Conservation (phyloP, 1,284 basidiomycete species). For the Puccinia brachypodii region DNA sequence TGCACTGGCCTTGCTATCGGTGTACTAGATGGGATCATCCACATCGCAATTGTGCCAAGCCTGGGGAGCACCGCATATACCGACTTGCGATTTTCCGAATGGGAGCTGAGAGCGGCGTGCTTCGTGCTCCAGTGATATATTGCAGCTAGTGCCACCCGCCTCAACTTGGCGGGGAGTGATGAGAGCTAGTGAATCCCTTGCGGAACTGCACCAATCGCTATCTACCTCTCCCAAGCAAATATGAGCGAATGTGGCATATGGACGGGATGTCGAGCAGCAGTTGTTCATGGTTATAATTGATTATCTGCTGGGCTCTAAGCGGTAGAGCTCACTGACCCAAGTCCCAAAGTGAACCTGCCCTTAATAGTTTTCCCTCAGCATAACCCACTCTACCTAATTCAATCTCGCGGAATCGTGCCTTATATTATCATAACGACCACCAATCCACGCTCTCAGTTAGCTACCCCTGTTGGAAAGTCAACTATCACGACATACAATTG, state of each 20-base stretch:
- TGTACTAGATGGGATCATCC: not conserved
- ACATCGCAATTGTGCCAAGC: not conserved
- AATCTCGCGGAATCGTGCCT: not conserved
- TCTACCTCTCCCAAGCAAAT: not conserved
- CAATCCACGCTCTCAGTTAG: not conserved
- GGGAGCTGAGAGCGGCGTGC: not conserved
- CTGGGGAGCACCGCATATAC: not conserved
- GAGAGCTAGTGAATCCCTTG: not conserved
- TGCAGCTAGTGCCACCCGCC: not conserved
- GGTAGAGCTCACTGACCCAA: not conserved
- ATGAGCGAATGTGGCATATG: not conserved
- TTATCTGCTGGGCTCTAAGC: not conserved
- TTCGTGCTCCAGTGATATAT: not conserved
- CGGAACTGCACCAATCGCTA: not conserved
- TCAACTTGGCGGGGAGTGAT: not conserved
- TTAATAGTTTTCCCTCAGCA: not conserved
- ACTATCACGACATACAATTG: not conserved
- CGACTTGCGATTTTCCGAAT: not conserved
- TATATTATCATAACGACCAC: not conserved
- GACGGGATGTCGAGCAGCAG: not conserved
- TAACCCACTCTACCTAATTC: not conserved
- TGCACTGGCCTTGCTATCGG: not conserved
- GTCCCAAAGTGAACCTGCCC: not conserved
- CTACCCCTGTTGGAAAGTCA: constrained; percentile 13
- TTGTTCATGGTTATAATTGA: not conserved